These are phyloP conservation scores for Paralagenidium karlingii DNA, from an alignment of 352 stramenopile genomes.

Conservation along the genomic window DNA sequence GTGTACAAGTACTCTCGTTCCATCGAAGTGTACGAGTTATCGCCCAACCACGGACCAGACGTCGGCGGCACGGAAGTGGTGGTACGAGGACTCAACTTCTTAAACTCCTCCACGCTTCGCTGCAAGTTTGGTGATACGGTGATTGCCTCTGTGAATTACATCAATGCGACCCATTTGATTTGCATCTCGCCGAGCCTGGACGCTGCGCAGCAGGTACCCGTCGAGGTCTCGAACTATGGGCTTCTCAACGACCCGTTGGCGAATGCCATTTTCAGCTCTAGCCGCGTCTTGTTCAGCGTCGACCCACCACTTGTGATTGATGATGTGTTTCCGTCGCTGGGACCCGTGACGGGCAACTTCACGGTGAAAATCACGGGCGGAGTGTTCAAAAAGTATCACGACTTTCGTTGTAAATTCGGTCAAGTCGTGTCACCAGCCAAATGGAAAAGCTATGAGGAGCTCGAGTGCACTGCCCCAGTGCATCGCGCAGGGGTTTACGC, in stretches of 20 bases:
- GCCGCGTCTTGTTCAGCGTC: slow-evolving; percentile 63
- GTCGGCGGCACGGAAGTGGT: slow-evolving; percentile 75
- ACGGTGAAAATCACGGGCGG: slow-evolving; percentile 75
- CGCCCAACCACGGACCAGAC: slow-evolving; percentile 61
- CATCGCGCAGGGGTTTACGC: slow-evolving; percentile 53
- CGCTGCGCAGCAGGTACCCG: slow-evolving; percentile 1
- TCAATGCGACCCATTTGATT: slow-evolving; percentile 49
- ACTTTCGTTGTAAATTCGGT: slow-evolving; percentile 82
- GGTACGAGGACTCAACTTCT: slow-evolving; percentile 62
- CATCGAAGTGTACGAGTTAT: slow-evolving; percentile 36
- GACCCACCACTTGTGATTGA: slow-evolving; percentile 45
- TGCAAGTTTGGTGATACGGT: slow-evolving; percentile 51
- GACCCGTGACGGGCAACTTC: slow-evolving; percentile 75
- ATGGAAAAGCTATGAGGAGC: slow-evolving; percentile 52
- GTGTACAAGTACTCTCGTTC: slow-evolving; percentile 58
- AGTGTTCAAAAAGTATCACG: slow-evolving; percentile 56
- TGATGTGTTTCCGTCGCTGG: slow-evolving; percentile 65
- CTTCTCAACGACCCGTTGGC: slow-evolving; percentile 3
- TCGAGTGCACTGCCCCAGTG: slow-evolving; percentile 64
- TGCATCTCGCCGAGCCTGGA: slow-evolving; percentile 52
- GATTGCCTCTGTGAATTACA: slow-evolving; percentile 28
- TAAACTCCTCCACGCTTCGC: slow-evolving; percentile 41
- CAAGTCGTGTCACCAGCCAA: slow-evolving; percentile 36
- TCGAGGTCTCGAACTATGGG: slow-evolving; percentile 68
- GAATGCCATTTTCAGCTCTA: slow-evolving; percentile 21